These are phyloP conservation scores for Ophiostoma himal-ulmi DNA, from an alignment of 2,329 filamentous ascomycete genomes.

Conservation along the genomic window DNA sequence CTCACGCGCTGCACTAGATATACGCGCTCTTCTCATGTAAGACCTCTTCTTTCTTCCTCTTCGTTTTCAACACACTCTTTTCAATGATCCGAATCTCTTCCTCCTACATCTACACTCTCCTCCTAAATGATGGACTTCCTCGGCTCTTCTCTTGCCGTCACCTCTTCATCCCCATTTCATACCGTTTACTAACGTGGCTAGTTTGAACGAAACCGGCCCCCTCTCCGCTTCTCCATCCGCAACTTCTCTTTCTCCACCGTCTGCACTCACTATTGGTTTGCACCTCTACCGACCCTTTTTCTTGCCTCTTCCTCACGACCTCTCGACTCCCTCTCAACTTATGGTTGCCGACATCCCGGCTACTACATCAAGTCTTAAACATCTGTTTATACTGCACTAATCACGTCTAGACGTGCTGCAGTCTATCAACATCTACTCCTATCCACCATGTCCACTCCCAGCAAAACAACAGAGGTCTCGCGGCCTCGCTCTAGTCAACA, in stretches of 20 bases:
- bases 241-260: not conserved
- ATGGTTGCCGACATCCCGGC: not conserved
- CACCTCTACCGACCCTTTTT: not conserved
- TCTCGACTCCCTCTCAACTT: not conserved
- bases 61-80: not conserved
- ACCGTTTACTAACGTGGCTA: not conserved
- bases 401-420: slow-evolving; percentile 6
- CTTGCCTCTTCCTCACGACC: not conserved
- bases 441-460: slow-evolving; percentile 16
- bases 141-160: not conserved
- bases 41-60: not conserved
- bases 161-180: not conserved
- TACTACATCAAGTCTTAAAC: not conserved
- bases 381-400: not conserved
- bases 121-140: not conserved
- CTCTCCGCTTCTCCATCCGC: not conserved
- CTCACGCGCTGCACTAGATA: slow-evolving; percentile 15
- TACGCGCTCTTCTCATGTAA: slow-evolving; percentile 11
- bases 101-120: not conserved
- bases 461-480: slow-evolving; percentile 29
- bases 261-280: not conserved
- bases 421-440: not conserved
- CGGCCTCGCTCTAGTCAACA: slow-evolving; percentile 34
- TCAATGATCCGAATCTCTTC: not conserved
- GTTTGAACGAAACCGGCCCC: not conserved